phyloP scores from a whole-genome alignment of 352 stramenopile genomes.

The Phytophthora brassicae region DNA sequence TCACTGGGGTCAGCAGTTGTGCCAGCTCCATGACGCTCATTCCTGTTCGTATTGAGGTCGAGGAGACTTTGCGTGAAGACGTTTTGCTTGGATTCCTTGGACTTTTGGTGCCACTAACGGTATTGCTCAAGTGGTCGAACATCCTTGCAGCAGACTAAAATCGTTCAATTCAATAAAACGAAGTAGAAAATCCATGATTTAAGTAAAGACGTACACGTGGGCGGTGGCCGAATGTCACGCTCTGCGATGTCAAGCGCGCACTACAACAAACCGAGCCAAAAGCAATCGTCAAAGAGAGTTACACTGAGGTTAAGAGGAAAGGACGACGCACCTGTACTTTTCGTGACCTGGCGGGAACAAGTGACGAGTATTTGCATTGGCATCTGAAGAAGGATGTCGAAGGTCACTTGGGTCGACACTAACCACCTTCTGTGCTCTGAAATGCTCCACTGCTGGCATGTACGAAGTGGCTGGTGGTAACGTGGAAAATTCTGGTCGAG shows the following conservation, averaged over 20 bases:
- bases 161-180: too few species aligned
- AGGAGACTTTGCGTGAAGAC: constrained; percentile 14
- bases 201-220: constrained; percentile 39
- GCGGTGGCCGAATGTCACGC: constrained; percentile 74
- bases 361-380: constrained; percentile 20
- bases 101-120: constrained; percentile 23
- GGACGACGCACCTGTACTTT: constrained; percentile 40
- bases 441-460: constrained; percentile 40
- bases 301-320: not conserved
- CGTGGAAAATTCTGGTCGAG: constrained; percentile 55
- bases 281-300: constrained; percentile 13
- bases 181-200: too few species aligned
- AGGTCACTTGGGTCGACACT: constrained; percentile 54
- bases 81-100: constrained; percentile 24
- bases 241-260: constrained; percentile 40
- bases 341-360: constrained; percentile 31
- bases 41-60: constrained; percentile 42
- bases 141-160: constrained; percentile 70
- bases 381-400: constrained; percentile 15
- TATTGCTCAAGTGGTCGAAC: constrained; percentile 66
- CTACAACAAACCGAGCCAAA: constrained; percentile 25
- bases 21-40: constrained; percentile 73
- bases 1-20: constrained; percentile 51
- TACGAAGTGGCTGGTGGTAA: constrained; percentile 42
- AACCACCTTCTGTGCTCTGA: constrained; percentile 44